phyloP scores from a whole-genome alignment of 257 asterid genomes.

The Buddleja alternifolia region DNA sequence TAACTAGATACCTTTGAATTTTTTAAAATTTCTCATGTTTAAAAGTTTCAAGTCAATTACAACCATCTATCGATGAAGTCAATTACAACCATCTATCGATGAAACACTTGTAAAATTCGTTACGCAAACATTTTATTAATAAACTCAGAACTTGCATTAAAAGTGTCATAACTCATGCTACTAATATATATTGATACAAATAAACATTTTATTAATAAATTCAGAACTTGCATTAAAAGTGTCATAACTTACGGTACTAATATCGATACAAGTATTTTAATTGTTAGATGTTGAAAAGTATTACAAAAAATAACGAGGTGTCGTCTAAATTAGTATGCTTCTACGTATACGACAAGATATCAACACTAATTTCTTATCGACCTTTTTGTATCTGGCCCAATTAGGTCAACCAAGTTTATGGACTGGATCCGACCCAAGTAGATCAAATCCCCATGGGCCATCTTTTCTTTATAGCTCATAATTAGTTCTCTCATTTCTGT shows the following conservation, averaged over 20 bases:
- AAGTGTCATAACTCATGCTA: not conserved
- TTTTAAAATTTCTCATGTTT: too few species aligned
- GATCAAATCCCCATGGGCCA: too few species aligned
- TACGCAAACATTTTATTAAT: not conserved
- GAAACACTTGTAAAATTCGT: too few species aligned
- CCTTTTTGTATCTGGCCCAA: not conserved
- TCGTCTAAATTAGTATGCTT: conserved; percentile 7
- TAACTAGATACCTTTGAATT: too few species aligned
- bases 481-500: too few species aligned
- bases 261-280: not conserved
- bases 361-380: not conserved
- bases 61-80: too few species aligned
- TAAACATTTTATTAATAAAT: not conserved
- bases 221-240: not conserved
- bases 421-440: not conserved
- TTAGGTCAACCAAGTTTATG: too few species aligned
- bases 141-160: not conserved
- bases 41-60: too few species aligned
- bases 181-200: not conserved
- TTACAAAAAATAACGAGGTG: not conserved
- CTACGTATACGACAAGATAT: conserved; percentile 25
- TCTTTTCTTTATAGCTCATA: too few species aligned
- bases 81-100: too few species aligned
- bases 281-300: not conserved
- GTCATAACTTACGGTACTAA: not conserved